phyloP scores from a whole-genome alignment of 2,329 filamentous ascomycete species.

The Phoma sp. region DNA sequence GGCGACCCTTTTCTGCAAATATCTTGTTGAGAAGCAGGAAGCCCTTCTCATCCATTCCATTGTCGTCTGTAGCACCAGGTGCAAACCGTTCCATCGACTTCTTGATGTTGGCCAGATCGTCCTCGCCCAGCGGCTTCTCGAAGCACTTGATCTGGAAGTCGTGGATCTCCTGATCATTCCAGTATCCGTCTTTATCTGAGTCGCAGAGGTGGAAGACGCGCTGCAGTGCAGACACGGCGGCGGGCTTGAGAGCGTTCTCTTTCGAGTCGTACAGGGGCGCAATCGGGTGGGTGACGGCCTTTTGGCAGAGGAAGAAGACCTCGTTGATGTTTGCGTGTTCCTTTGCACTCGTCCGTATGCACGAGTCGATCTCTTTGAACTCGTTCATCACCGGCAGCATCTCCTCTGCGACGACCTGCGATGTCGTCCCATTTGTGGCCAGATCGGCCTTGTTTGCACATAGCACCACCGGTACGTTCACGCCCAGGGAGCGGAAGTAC shows the following conservation, averaged over 20 bases:
- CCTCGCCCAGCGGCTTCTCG: conserved; percentile 78
- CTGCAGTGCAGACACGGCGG: conserved; percentile 82
- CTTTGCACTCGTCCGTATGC: conserved; percentile 90
- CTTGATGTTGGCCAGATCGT: conserved; percentile 92
- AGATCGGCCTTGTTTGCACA: conserved; percentile 98
- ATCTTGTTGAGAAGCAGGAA: conserved; percentile 94
- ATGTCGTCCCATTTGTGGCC: conserved; percentile 72
- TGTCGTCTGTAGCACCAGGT: conserved; percentile 62
- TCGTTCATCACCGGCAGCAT: conserved; percentile 98
- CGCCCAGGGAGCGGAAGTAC: conserved; percentile 95
- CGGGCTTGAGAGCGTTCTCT: conserved; percentile 82
- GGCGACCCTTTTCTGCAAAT: conserved; percentile 94
- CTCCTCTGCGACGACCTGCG: conserved; percentile 91
- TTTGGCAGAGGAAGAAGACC: conserved; percentile 97
- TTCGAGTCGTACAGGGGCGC: conserved; percentile 97
- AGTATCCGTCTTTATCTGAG: conserved; percentile 90
- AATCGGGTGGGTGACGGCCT: conserved; percentile 95
- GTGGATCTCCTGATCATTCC: conserved; percentile 88
- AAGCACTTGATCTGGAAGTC: conserved; percentile 93
- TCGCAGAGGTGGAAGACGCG: conserved; percentile 96
- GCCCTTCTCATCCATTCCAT: conserved; percentile 78
- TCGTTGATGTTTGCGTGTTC: conserved; percentile 93
- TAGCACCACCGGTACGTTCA: conserved; percentile 95
- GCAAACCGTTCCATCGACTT: conserved; percentile 75
- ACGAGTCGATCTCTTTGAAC: conserved; percentile 98